phyloP scores from a whole-genome alignment of 2,329 filamentous ascomycete species.

The Emmonsia crescens region DNA sequence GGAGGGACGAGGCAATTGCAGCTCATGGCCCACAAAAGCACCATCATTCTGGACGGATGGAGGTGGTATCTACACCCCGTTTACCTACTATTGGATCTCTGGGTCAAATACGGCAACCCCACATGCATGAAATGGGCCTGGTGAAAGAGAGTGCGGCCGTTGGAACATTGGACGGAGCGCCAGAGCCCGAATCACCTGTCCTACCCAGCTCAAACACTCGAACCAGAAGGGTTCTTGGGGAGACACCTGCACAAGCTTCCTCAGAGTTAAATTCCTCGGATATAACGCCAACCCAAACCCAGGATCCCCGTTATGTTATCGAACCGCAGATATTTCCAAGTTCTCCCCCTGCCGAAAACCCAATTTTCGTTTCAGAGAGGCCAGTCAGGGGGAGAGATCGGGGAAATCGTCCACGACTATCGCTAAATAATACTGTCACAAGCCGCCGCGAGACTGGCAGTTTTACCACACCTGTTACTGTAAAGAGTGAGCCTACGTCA shows the following conservation, averaged over 20 bases:
- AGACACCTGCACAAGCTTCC: not conserved
- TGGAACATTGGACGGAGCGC: not conserved
- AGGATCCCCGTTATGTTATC: slow-evolving; percentile 8
- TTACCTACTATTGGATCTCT: not conserved
- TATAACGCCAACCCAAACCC: slow-evolving; percentile 11
- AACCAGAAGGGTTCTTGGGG: not conserved
- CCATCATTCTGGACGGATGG: not conserved
- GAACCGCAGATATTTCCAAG: slow-evolving; percentile 1
- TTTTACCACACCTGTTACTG: slow-evolving; percentile 14
- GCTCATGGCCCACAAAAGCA: not conserved
- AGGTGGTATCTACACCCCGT: not conserved
- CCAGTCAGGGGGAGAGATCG: slow-evolving; percentile 16
- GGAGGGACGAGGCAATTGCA: slow-evolving; percentile 11
- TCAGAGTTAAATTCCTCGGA: not conserved
- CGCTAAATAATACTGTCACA: not conserved
- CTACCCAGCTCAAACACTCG: not conserved
- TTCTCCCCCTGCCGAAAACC: slow-evolving; percentile 10
- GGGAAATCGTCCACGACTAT: not conserved
- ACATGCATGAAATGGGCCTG: not conserved
- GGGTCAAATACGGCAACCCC: not conserved
- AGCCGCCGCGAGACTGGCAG: slow-evolving; percentile 4
- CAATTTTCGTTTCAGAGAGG: slow-evolving; percentile 2
- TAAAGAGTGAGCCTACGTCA: slow-evolving; percentile 29
- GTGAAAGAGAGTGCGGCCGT: not conserved
- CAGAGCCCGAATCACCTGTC: not conserved